A percentile compares a stretch with the other conserved stretches of the same genome.
These are phyloP conservation scores for Cerioporus squamosus DNA, from an alignment of 1,284 basidiomycete species.

Conservation along the genomic window DNA sequence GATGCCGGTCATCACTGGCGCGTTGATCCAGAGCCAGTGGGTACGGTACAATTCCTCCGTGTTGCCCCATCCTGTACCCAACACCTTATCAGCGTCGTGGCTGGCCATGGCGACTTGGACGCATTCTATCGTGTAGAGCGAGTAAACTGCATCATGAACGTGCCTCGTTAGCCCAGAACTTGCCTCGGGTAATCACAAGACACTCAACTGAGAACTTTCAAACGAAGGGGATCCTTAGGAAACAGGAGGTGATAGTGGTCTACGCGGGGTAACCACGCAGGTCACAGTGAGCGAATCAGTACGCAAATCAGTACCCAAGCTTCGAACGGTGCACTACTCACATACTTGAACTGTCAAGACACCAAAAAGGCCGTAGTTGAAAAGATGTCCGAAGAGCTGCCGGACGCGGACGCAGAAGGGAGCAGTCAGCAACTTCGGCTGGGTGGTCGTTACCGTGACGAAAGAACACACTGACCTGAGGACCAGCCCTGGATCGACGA, in stretches of 20 bases:
- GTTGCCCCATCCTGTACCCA: constrained; percentile 34
- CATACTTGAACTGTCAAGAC: constrained; percentile 3
- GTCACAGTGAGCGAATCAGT: not conserved
- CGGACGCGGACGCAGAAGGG: not conserved
- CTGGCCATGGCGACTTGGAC: constrained; percentile 29
- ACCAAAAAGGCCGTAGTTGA: constrained; percentile 11
- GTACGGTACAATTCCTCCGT: constrained; percentile 6
- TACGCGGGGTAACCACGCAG: not conserved
- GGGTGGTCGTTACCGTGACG: not conserved
- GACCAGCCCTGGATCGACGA: not conserved
- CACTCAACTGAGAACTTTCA: not conserved
- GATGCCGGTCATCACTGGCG: constrained; percentile 29
- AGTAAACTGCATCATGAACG: not conserved
- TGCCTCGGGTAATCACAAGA: not conserved
- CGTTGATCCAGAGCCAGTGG: constrained; percentile 28
- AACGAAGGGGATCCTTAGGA: not conserved
- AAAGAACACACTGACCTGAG: not conserved
- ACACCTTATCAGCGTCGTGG: constrained; percentile 28
- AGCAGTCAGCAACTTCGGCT: too few relatives aligned
- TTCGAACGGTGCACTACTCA: not conserved
- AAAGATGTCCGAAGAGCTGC: constrained; percentile 10
- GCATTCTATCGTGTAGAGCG: constrained; percentile 27
- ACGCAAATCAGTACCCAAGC: too few relatives aligned
- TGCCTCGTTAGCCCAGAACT: too few relatives aligned
- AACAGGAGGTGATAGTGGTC: not conserved